Evolutionary conservation across 192 early-diverging fungal genomes (phyloP), one percentile per base, ranked within the genome.

Genomic region (Backusella westeae): DNA sequence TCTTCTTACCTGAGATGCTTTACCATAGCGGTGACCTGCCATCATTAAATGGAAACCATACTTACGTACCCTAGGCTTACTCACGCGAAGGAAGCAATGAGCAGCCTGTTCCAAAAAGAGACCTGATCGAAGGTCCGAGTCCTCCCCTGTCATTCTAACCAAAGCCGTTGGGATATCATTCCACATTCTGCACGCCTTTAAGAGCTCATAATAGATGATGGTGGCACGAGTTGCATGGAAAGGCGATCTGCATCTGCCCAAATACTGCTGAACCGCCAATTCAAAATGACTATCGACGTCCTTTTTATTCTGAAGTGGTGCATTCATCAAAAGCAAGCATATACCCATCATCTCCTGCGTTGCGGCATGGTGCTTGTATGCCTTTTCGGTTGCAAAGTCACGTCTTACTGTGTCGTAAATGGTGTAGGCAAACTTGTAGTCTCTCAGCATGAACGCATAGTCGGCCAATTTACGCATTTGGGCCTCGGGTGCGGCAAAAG

Each of bases 401-500:
- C 91, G 89, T 52, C 93, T 91, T 6, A 95, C 94, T 0, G 90
- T 91, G 74, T 99, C 96, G 75, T 99, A 99, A 5, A 96, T 91
- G 0, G 89, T 86, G 72, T 90, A 89, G 4, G 98, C 97, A 81
- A 98, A 93, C 66, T 89, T 88, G 81, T 93, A 98, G 78, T 99
- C 98, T 32, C 93, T 85, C 3, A 99, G 84, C 97, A 99, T 99
- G 78, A 99, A 99, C 4, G 96, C 91, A 84, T 92, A 99, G 85
- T 99, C 97, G 12, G 94, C 98, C 32, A 99, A 85, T 78, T 93
- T 93, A 5, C 97, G 88, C 89, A 99, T 90, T 75, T 95, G 90
- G 10, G 96, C 91, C 79, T 99, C 98, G 1, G 94, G 93, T n/a
- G 96, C 89, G 66, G 87, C 89, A 82, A 90, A 85, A 8, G 87